Base-by-base conservation (phyloP, 2,329 filamentous ascomycete genomes). In the Xylaria sp. region DNA sequence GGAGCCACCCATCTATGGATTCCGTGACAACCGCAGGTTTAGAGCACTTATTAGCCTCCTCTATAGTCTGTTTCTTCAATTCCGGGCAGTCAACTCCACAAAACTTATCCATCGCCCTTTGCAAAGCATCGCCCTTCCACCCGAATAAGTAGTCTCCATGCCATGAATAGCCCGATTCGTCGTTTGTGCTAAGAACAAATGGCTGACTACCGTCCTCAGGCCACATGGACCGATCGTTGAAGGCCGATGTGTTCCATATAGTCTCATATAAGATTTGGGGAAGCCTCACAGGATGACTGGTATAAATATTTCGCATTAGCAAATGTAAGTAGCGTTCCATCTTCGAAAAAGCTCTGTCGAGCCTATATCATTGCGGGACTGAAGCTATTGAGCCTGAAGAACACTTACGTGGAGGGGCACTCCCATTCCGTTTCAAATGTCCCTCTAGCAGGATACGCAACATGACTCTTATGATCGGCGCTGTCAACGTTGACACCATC, bases 221-320 rank as follows among this genome's bases (percentile, higher is more conserved):
- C 53, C 53, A 56, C 53, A 56, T 56, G 17, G 53, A 36, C n/a
- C 0, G 31, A 13, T 56, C 53, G 10, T 38, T 56, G 31, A 56
- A 56, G 10, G 53, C 33, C 7, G 53, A 56, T 36, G 53, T 56
- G 53, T 56, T 56, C 53, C 53, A 56, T 56, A 56, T 56, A 11
- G 53, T 36, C 33, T 56, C 53, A n/a, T 56, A 56, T 38, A 56
- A 38, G n/a, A 56, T 56, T 31, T 56, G 53, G 33, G 53, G 53
- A 23, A 56, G 33, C 33, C 53, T 38, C 53, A 56, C 53, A 23
- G 53, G 53, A 31, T 56, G 53, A 56, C 53, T 56, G 23, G 38
- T 3, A 54, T 38, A 17, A 56, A 11, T 23, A n/a, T 38, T 38
- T 11, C n/a, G 6, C 13, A n/a, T 56, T 15, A 56, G 53, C 31